These are phyloP conservation scores for Moringa oleifera DNA, from an alignment of 345 rosid species.

Conservation along the genomic window DNA sequence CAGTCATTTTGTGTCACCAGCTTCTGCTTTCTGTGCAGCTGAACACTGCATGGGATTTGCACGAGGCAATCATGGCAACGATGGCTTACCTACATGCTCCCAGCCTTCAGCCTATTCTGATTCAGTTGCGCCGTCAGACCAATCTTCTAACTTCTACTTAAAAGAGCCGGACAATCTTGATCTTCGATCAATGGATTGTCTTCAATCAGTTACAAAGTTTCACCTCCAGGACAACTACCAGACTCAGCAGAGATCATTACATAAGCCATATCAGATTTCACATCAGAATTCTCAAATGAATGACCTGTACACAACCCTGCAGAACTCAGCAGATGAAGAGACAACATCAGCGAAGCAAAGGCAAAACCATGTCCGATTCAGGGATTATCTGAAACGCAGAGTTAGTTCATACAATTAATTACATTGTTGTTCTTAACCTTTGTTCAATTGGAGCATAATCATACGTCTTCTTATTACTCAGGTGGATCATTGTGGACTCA, in stretches of 20 bases:
- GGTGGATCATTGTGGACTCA: too few relatives aligned
- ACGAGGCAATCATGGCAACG: background rate
- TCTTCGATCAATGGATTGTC: constrained; percentile 12
- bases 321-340: constrained; percentile 6
- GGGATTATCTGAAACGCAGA: background rate
- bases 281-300: background rate
- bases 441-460: background rate
- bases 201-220: constrained; percentile 8
- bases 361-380: constrained; percentile 7
- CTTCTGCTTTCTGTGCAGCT: background rate
- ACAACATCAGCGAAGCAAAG: too few relatives aligned
- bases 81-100: background rate
- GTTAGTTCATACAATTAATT: background rate
- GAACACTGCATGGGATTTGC: background rate
- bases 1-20: background rate
- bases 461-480: background rate
- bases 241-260: background rate
- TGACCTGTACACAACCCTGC: constrained; percentile 1
- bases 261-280: background rate
- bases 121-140: background rate
- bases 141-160: background rate
- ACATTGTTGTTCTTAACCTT: background rate
- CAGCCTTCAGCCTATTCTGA: background rate
- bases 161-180: background rate
- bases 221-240: background rate